Base-by-base conservation (phyloP, 768 basidiomycete genomes). In the Lepiota brunneoincarnata region DNA sequence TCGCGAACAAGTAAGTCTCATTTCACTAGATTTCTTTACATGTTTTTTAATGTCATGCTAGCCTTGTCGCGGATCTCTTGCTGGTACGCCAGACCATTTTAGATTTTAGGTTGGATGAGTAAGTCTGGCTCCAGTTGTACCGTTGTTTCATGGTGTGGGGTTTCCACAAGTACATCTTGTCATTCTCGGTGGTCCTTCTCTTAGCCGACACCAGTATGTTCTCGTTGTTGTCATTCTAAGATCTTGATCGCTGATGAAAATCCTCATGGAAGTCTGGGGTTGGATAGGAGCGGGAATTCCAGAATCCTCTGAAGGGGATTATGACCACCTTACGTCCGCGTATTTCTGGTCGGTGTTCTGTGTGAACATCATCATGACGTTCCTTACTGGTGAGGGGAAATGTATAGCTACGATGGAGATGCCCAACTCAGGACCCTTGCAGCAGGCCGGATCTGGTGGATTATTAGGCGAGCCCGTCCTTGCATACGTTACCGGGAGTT, bases 111-210 rank as follows among this genome's bases (percentile, higher is more conserved):
- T 10, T 15, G 7, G 24, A 6, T 15, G 15, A 10, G 12, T 51
- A 20, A 37, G 17, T 38, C 26, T 23, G 3, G 26, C 24, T 43
- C 5, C 39, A 56, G 40, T 42, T 71, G 31, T 73, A 73, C 54
- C 65, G 74, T 34, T 75, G 72, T 49, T 73, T 67, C 55, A 64
- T 72, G n/a, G 67, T 74, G 34, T 73, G 74, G 74, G 67, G 65
- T 24, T 63, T 58, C 38, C 65, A 63, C 6, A 66, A 65, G 51
- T 58, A 57, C 28, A 58, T 72, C 20, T 57, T 68, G 9, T 37
- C 66, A 40, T 66, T 59, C 7, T 67, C 72, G 0, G 36, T 61
- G 2, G 37, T 68, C 1, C 48, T 73, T n/a, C 62, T 75, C 20
- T 11, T 70, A 6, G 67, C 65, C 9, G 69, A 66, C 11, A 69